phyloP scores from a whole-genome alignment of 1,139 yeast species.

The Pichia sp. region DNA sequence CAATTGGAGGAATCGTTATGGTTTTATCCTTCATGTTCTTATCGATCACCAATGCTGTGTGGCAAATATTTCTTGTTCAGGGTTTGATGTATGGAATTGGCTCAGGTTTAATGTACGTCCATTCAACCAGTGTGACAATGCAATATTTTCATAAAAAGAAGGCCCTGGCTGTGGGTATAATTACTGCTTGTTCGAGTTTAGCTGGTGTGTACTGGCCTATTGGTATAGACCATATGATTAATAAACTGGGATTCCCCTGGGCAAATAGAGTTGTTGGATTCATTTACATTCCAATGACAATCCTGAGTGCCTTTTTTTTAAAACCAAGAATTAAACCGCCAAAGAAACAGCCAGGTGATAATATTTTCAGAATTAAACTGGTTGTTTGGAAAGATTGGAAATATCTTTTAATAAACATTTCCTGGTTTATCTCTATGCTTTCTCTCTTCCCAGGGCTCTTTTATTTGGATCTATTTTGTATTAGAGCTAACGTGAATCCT shows the following conservation, averaged over 20 bases:
- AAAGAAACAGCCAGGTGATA: conserved; percentile 23
- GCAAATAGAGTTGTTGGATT: conserved; percentile 42
- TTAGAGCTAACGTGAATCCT: conserved; percentile 24
- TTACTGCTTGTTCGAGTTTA: conserved; percentile 52
- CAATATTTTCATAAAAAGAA: conserved; percentile 50
- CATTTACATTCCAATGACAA: conserved; percentile 31
- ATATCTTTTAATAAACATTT: conserved; percentile 27
- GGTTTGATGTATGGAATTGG: conserved; percentile 44
- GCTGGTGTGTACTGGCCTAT: conserved; percentile 55
- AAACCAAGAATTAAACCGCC: conserved; percentile 22
- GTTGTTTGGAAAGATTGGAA: conserved; percentile 26
- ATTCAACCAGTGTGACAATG: conserved; percentile 34
- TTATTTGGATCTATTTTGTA: conserved; percentile 31
- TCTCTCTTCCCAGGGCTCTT: conserved; percentile 25
- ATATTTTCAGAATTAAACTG: conserved; percentile 20
- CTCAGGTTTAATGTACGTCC: conserved; percentile 37
- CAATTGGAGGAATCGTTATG: conserved; percentile 36
- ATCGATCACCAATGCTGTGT: conserved; percentile 31
- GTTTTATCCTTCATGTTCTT: conserved; percentile 36
- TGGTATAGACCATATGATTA: conserved; percentile 29
- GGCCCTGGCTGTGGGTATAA: conserved; percentile 49
- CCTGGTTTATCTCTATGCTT: conserved; percentile 14
- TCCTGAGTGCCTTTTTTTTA: conserved; percentile 27
- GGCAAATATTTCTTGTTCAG: conserved; percentile 45
- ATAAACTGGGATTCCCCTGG: conserved; percentile 41